Evolutionary conservation across 1,139 yeast genomes (phyloP).

Genomic region (Sugiyamaella grinbergsii): DNA sequence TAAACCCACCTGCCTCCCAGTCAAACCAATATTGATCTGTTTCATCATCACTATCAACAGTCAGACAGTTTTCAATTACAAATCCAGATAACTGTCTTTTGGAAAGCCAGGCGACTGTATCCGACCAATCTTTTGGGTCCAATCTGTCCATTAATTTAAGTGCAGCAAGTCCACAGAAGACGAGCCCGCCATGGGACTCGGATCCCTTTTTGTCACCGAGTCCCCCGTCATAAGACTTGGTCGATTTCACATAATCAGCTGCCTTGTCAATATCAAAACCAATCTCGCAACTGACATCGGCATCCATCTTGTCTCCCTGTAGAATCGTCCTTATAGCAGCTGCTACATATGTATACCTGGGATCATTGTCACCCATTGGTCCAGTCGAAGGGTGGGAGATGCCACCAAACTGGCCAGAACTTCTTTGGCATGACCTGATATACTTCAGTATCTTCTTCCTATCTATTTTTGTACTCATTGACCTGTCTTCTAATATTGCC

Average conservation of each 20-base stretch:
- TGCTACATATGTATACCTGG: constrained; percentile 77
- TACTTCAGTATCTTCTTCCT: constrained; percentile 52
- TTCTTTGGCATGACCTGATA: constrained; percentile 56
- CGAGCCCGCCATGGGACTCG: constrained; percentile 87
- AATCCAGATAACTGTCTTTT: constrained; percentile 25
- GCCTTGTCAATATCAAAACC: constrained; percentile 52
- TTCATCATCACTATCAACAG: constrained; percentile 26
- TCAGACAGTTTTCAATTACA: constrained; percentile 33
- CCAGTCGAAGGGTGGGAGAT: constrained; percentile 45
- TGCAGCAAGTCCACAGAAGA: constrained; percentile 80
- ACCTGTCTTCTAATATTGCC: constrained; percentile 50
- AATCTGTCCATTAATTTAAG: constrained; percentile 50
- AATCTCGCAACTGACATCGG: constrained; percentile 17
- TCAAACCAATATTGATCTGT: constrained; percentile 41
- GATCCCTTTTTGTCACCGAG: constrained; percentile 51
- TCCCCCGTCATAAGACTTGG: constrained; percentile 69
- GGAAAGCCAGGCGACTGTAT: constrained; percentile 41
- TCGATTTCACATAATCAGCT: constrained; percentile 47
- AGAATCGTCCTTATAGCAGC: constrained; percentile 60
- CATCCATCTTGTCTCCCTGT: background rate
- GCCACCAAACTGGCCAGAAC: constrained; percentile 60
- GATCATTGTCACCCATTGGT: constrained; percentile 67
- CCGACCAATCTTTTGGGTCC: constrained; percentile 40
- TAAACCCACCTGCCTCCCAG: constrained; percentile 73
- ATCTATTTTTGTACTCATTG: constrained; percentile 45